phyloP scores from a whole-genome alignment of 2,329 filamentous ascomycete species.

The Phymatotrichopsis omnivora region DNA sequence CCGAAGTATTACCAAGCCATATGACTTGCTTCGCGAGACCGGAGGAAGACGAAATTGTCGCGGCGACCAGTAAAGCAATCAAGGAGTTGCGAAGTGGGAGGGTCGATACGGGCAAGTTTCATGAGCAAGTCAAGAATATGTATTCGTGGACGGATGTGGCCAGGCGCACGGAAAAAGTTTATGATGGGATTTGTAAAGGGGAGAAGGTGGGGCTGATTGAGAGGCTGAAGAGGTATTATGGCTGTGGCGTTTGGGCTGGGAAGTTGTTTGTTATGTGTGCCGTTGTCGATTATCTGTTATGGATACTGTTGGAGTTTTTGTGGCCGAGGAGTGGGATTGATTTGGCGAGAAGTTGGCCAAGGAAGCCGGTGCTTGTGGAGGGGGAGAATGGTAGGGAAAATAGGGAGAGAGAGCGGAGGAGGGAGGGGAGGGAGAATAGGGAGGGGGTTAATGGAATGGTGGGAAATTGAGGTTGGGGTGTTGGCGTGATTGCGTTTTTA shows the following conservation, averaged over 20 bases:
- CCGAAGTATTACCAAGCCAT: conserved; percentile 85
- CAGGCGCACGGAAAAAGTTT: conserved; percentile 84
- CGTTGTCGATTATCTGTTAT: conserved; percentile 86
- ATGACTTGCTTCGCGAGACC: conserved; percentile 98
- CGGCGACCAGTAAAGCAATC: conserved; percentile 82
- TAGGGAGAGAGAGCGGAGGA: conserved; percentile 1
- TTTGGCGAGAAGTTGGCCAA: conserved; percentile 82
- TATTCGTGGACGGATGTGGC: conserved; percentile 98
- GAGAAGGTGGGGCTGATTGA: conserved; percentile 91
- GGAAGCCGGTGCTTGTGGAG: conserved; percentile 44
- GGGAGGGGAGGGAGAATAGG: not conserved
- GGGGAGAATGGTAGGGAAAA: conserved; percentile 2
- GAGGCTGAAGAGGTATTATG: conserved; percentile 89
- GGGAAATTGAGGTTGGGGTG: not conserved
- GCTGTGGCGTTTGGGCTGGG: conserved; percentile 95
- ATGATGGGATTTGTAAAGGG: conserved; percentile 80
- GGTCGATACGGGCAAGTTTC: conserved; percentile 85
- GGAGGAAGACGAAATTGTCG: conserved; percentile 88
- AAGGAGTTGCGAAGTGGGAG: conserved; percentile 73
- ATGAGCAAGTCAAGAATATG: conserved; percentile 96
- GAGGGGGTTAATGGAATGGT: not conserved
- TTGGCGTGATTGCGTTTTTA: too few relatives aligned
- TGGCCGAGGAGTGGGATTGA: conserved; percentile 81
- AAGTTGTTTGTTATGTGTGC: conserved; percentile 95
- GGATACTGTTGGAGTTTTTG: conserved; percentile 69